These are phyloP conservation scores for Chlamydomonas sphaeroides DNA, from an alignment of 139 green algal genomes.

Conservation along the genomic window DNA sequence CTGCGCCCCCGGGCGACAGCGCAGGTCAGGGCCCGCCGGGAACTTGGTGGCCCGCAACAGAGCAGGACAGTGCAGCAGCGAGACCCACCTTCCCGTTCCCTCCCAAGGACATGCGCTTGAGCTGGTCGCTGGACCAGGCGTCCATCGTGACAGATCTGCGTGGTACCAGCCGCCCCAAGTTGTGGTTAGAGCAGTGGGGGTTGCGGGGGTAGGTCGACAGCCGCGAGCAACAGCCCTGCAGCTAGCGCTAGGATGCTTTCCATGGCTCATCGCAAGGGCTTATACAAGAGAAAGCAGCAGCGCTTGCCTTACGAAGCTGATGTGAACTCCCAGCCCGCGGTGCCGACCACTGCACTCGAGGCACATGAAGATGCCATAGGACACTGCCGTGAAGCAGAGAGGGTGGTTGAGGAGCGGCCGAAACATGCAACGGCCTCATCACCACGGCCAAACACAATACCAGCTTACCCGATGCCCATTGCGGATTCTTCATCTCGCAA, in stretches of 20 bases:
- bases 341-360: conserved; percentile 97
- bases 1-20: no score
- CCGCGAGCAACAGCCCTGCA: no score
- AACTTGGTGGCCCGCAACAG: no score
- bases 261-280: no score
- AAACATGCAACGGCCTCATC: no score
- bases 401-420: conserved; percentile 40
- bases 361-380: conserved; percentile 98
- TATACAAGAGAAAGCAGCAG: no score
- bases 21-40: no score
- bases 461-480: conserved; percentile 87
- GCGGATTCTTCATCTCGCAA: conserved; percentile 93
- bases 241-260: no score
- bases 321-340: conserved; percentile 95
- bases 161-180: no score
- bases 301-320: conserved; percentile 94
- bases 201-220: no score
- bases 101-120: conserved; percentile 94
- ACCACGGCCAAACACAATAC: neutral
- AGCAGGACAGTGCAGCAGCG: no score
- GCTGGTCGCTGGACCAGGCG: conserved; percentile 90
- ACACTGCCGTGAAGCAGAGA: conserved; percentile 68
- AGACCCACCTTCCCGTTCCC: conserved; percentile 92
- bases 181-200: no score
- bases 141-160: conserved; percentile 98